Evolutionary conservation across 148 eudicot genomes (phyloP).

Genomic region (Rhododendron mucronatum): DNA sequence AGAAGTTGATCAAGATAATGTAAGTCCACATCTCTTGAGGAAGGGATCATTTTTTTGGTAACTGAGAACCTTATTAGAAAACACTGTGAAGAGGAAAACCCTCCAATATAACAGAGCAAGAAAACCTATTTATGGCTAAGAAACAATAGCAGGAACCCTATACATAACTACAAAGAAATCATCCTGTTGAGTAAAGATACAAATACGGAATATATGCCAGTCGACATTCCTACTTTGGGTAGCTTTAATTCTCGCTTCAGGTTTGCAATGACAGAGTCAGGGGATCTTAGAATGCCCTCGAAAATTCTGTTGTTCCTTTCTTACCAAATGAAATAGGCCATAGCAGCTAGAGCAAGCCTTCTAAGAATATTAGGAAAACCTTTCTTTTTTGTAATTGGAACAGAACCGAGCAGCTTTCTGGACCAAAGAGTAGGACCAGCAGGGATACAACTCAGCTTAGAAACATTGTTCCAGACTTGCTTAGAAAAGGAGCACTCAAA

Average conservation of each 20-base stretch:
- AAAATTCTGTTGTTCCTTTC: neutral
- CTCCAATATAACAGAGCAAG: neutral
- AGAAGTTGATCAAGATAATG: conserved; percentile 86
- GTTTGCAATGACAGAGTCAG: neutral
- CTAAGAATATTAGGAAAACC: neutral
- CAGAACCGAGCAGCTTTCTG: neutral
- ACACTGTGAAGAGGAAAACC: neutral
- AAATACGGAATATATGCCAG: neutral
- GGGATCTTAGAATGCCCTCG: neutral
- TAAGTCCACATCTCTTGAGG: conserved; percentile 21
- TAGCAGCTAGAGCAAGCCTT: neutral
- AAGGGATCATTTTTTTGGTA: neutral
- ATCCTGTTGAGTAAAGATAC: neutral
- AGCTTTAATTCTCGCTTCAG: neutral
- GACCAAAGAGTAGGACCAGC: neutral
- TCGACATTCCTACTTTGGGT: neutral
- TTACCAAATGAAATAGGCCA: neutral
- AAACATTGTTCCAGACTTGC: neutral
- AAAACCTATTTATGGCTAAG: neutral
- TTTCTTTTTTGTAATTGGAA: neutral
- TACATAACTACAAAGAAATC: neutral
- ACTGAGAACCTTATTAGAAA: neutral
- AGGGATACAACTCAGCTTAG: neutral
- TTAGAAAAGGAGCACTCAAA: neutral
- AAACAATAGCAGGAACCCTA: neutral